Evolutionary conservation across 768 basidiomycete species (phyloP), one percentile per base, ranked within the genome.

Genomic region (Boletales sp.): DNA sequence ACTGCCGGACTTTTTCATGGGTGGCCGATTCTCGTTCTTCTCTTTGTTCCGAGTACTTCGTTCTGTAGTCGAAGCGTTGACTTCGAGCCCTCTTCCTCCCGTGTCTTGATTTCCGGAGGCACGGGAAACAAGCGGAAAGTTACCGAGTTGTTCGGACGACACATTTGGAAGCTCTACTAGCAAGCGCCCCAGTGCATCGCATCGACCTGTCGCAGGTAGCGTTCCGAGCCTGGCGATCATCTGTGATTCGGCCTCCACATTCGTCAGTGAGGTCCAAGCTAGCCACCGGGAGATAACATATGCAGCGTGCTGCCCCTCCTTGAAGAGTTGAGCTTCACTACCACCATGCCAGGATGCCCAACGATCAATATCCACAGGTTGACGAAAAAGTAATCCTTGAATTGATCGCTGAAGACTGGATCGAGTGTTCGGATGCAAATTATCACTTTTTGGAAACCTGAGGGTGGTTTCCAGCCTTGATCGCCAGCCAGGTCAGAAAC

Each of bases 131-230:
- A 50, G 35, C 14, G 41, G 18, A 30, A 50, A 4, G n/a, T 19
- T 4, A 1, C 17, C 14, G 10, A 39, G 8, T 0, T 13, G 12
- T 29, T 29, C 12, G 3, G n/a, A 11, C 9, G 47, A 27, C 8
- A 52, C 21, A 12, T 32, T 13, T 14, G 47, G 51, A 14, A 52
- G 17, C 5, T 49, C 14, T 14, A 52, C 51, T 11, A 49, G 14
- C 0, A 52, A 11, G 13, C 51, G 47, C 13, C 51, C 47, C 11
- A 52, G 17, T 17, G 47, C 47, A 12, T 52, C 51, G 8, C 47
- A 52, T 21, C 41, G 47, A 43, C 51, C 51, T 7, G 35, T 52
- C 0, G 47, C 39, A 3, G 41, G 47, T 18, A 34, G 9, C 17
- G n/a, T 35, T 29, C 47, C 41, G 5, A 52, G 51, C 10, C 40